These are phyloP conservation scores for Serendipita sp. DNA, from an alignment of 1,284 basidiomycete species.

Conservation along the genomic window DNA sequence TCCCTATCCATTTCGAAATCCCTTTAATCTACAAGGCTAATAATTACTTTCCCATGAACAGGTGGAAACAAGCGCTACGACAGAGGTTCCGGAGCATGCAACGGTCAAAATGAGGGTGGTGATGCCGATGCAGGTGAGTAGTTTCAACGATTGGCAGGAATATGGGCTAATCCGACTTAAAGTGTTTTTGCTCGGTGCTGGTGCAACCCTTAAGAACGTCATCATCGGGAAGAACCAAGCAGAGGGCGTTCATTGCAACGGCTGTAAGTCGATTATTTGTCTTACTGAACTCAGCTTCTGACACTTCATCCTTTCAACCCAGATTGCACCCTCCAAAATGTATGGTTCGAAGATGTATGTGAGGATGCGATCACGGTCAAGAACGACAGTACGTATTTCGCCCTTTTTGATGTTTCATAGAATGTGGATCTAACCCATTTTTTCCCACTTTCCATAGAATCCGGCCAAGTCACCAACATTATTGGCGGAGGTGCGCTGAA, in stretches of 20 bases:
- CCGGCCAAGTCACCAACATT: not conserved
- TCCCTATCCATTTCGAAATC: not conserved
- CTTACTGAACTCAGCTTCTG: constrained; percentile 1
- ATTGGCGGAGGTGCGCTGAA: constrained; percentile 23
- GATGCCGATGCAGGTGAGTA: constrained; percentile 22
- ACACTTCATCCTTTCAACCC: not conserved
- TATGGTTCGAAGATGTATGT: constrained; percentile 30
- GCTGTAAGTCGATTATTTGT: constrained; percentile 13
- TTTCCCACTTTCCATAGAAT: not conserved
- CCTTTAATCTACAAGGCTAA: too few relatives aligned
- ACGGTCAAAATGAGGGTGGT: constrained; percentile 23
- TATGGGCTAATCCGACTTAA: not conserved
- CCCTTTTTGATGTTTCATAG: constrained; percentile 18
- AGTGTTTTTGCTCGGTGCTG: not conserved
- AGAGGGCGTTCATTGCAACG: constrained; percentile 30
- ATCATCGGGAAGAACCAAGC: constrained; percentile 29
- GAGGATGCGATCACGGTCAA: constrained; percentile 31
- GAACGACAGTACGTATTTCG: constrained; percentile 14
- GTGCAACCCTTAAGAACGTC: constrained; percentile 16
- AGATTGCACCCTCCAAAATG: constrained; percentile 24
- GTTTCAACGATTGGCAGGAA: not conserved
- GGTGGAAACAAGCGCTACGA: constrained; percentile 23
- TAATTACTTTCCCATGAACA: not conserved
- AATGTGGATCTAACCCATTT: not conserved
- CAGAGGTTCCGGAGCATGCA: constrained; percentile 24